phyloP scores from a whole-genome alignment of 345 rosid species.

The Populus davidiana region DNA sequence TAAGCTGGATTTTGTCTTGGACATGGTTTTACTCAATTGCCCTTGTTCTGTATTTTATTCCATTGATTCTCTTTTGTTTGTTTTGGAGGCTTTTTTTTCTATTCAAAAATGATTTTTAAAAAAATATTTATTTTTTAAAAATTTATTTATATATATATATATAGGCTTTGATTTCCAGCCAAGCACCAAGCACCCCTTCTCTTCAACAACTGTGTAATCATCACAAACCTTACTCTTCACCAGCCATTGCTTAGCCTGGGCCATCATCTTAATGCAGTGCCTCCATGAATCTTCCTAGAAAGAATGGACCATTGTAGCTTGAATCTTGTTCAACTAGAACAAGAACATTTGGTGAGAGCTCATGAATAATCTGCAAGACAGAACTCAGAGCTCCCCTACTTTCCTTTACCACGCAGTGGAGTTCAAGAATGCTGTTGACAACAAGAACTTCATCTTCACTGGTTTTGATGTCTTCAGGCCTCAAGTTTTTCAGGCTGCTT shows the following conservation, averaged over 20 bases:
- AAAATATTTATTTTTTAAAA: too few species aligned
- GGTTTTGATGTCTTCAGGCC: slow-evolving; percentile 35
- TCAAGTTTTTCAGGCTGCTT: slow-evolving; percentile 48
- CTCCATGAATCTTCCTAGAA: slow-evolving; percentile 65
- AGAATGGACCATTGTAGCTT: slow-evolving; percentile 63
- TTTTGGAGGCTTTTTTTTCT: neutral
- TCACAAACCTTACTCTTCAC: slow-evolving; percentile 35
- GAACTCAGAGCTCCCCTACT: slow-evolving; percentile 61
- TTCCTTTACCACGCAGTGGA: slow-evolving; percentile 63
- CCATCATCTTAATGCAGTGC: slow-evolving; percentile 57
- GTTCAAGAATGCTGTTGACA: slow-evolving; percentile 60
- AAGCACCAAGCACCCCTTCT: slow-evolving; percentile 63
- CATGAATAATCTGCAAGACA: slow-evolving; percentile 44
- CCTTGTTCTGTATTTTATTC: neutral
- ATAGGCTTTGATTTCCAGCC: too few species aligned
- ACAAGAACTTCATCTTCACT: slow-evolving; percentile 44
- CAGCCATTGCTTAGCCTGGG: slow-evolving; percentile 57
- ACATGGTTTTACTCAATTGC: slow-evolving; percentile 1
- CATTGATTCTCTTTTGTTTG: neutral
- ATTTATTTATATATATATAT: too few species aligned
- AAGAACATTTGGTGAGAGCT: slow-evolving; percentile 48
- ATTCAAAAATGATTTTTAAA: too few species aligned
- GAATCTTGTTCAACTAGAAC: slow-evolving; percentile 64
- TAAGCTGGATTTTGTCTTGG: neutral
- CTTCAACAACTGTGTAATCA: slow-evolving; percentile 56